phyloP scores from a whole-genome alignment of 176 grass and related monocot genomes.

The Paspalum vaginatum region DNA sequence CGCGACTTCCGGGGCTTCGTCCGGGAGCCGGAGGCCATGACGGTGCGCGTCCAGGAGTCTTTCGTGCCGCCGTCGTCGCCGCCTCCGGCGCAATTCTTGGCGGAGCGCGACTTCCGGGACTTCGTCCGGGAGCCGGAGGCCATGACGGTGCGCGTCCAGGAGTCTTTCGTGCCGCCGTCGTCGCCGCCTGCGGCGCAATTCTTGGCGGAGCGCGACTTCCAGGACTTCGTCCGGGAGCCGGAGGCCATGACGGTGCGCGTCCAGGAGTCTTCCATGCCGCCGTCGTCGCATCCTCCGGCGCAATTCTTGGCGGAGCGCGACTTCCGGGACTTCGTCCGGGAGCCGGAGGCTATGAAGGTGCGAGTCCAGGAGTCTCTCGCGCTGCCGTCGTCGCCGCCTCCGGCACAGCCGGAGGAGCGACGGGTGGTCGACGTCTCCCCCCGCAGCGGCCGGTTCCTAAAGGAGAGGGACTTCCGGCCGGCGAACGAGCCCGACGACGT shows the following conservation, averaged over 20 bases:
- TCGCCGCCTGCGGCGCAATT: not conserved
- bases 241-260: constrained; percentile 71
- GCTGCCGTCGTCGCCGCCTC: constrained; percentile 12
- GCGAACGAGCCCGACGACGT: constrained; percentile 19
- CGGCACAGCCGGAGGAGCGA: constrained; percentile 33
- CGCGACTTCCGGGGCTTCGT: constrained; percentile 76
- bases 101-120: constrained; percentile 67
- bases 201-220: constrained; percentile 57
- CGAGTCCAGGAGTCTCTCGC: constrained; percentile 60
- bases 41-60: constrained; percentile 61
- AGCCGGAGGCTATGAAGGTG: constrained; percentile 72
- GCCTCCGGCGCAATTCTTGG: too few relatives aligned
- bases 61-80: not conserved
- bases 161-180: constrained; percentile 45
- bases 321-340: constrained; percentile 69
- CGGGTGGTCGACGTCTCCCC: constrained; percentile 13
- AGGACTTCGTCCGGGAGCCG: constrained; percentile 64
- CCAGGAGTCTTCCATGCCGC: constrained; percentile 51
- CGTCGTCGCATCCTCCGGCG: not conserved
- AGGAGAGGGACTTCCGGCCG: constrained; percentile 26
- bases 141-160: constrained; percentile 68
- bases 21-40: constrained; percentile 66
- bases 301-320: constrained; percentile 47
- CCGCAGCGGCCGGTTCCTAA: constrained; percentile 19
- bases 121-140: constrained; percentile 67